Percentiles rank a stretch among this genome's conserved stretches.
These are phyloP conservation scores for Penicillium crustosum DNA, from an alignment of 2,329 filamentous ascomycete species.

Conservation along the genomic window DNA sequence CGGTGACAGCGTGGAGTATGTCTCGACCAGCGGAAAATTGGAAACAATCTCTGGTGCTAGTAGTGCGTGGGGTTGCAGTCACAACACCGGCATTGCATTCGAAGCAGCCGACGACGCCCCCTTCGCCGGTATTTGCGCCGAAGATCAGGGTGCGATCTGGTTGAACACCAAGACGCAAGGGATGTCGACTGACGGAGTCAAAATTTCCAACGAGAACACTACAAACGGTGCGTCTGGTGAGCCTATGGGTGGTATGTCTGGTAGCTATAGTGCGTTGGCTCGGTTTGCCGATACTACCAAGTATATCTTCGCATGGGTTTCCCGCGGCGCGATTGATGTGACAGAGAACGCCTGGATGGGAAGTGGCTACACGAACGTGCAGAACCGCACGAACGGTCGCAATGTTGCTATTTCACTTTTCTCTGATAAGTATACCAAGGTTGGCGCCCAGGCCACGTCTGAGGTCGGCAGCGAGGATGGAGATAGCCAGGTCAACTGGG, in stretches of 20 bases:
- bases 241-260: slow-evolving; percentile 63
- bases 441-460: slow-evolving; percentile 55
- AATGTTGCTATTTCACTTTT: slow-evolving; percentile 61
- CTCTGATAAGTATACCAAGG: slow-evolving; percentile 58
- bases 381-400: slow-evolving; percentile 58
- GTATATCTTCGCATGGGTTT: slow-evolving; percentile 65
- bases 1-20: too few relatives aligned
- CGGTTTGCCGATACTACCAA: slow-evolving; percentile 52
- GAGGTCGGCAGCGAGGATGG: slow-evolving; percentile 54
- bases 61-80: too few relatives aligned
- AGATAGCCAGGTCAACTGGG: slow-evolving; percentile 61
- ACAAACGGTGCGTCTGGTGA: slow-evolving; percentile 61
- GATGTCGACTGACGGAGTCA: slow-evolving; percentile 54
- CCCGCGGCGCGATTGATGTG: slow-evolving; percentile 58
- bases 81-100: too few relatives aligned
- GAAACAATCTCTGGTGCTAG: too few relatives aligned
- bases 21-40: too few relatives aligned
- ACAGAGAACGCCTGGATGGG: slow-evolving; percentile 60
- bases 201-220: slow-evolving; percentile 63
- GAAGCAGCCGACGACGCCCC: too few relatives aligned
- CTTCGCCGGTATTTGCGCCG: too few relatives aligned
- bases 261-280: slow-evolving; percentile 59
- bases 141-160: too few relatives aligned
- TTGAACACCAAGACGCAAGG: slow-evolving; percentile 60
- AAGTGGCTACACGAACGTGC: slow-evolving; percentile 52